Base-by-base conservation (phyloP, 1,284 basidiomycete species). In the Inonotus obliquus region DNA sequence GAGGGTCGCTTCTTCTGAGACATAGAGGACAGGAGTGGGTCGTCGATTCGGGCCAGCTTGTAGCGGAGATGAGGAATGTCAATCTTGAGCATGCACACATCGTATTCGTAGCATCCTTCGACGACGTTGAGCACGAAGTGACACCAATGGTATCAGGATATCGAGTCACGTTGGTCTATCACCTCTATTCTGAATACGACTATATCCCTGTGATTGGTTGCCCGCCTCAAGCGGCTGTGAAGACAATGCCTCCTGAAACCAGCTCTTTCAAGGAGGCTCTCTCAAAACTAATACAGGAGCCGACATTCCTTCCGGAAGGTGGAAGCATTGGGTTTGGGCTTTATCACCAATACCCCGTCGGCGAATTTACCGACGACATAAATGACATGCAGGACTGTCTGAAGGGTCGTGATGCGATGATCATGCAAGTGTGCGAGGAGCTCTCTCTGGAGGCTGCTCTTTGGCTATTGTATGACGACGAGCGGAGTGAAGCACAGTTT, bases 91-190 rank as follows among this genome's bases (percentile, higher is more conserved):
- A 14, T 4, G 41, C 41, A 21, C 41, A 21, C 13, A 44, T 72
- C 38, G 70, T 66, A 38, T 76, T 71, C 59, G 63, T 72, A 69
- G 9, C 32, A 32, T 32, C 9, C 32, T 32, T 32, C 32, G 9
- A 9, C 32, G 32, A 32, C 32, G 32, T 77, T 51, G 73, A 77
- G 51, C 76, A 80, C 63, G 73, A 79, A 63, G 73, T 81, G 21
- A 61, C 69, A 2, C 70, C 70, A 0, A 73, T 81, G 38, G 69
- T 57, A 1, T 69, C 70, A 4, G 78, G 79, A 0, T 69, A 73
- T 52, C 74, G 76, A 1, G 65, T 81, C 37, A 80, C 76, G 1
- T 65, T 81, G 54, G 75, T 77, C 0, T 79, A 76, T 63, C 74
- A 74, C 62, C 70, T 79, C 29, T 71, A 74, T 60, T 52, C 10